phyloP scores from a whole-genome alignment of 2,329 filamentous ascomycete species.

The Paracamarosporium sp. region DNA sequence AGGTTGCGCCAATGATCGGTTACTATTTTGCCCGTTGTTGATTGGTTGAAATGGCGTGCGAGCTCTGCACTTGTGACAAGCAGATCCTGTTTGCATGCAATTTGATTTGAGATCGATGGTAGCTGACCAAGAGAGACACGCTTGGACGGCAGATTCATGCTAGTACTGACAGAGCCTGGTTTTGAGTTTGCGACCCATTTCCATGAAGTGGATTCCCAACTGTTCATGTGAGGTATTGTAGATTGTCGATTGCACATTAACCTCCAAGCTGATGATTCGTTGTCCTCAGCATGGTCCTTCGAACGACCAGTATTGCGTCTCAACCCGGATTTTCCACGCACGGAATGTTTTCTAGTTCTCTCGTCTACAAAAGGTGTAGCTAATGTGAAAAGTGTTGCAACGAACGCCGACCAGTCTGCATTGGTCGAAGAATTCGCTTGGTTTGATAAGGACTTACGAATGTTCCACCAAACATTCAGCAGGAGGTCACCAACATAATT shows the following conservation, averaged over 20 bases:
- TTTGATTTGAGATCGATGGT: slow-evolving; percentile 30
- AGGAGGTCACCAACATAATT: slow-evolving; percentile 45
- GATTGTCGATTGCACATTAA: slow-evolving; percentile 42
- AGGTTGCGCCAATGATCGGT: slow-evolving; percentile 63
- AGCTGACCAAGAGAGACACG: slow-evolving; percentile 18
- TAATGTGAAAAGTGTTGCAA: slow-evolving; percentile 48
- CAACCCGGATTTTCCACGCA: slow-evolving; percentile 24
- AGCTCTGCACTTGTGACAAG: slow-evolving; percentile 36
- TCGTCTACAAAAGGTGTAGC: slow-evolving; percentile 45
- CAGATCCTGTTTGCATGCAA: slow-evolving; percentile 33
- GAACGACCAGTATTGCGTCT: slow-evolving; percentile 32
- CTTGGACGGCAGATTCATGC: slow-evolving; percentile 31
- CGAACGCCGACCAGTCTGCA: slow-evolving; percentile 49
- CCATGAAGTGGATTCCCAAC: slow-evolving; percentile 43
- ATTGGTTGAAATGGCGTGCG: slow-evolving; percentile 43
- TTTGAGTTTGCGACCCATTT: slow-evolving; percentile 39
- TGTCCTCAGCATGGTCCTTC: slow-evolving; percentile 28
- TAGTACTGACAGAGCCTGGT: slow-evolving; percentile 22
- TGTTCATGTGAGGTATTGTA: slow-evolving; percentile 31
- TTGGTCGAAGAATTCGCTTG: slow-evolving; percentile 17
- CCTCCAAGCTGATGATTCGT: slow-evolving; percentile 39
- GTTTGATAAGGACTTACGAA: slow-evolving; percentile 30
- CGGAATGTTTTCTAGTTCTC: slow-evolving; percentile 26
- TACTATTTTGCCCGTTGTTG: slow-evolving; percentile 42
- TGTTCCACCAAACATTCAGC: slow-evolving; percentile 48